Conservation (phyloP, 345 rosid species). For the rapeseed (Brassica napus) region Da-Ae NC_063435.1:6831501-6832000, state of each 20-base stretch:
- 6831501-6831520: constrained; percentile 81
- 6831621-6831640: too few species aligned
- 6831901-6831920: neutral
- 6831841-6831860: constrained; percentile 83
- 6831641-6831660: too few species aligned
- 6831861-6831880: constrained; percentile 45
- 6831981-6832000: constrained; percentile 32
- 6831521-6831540: constrained; percentile 64
- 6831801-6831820: constrained; percentile 96
- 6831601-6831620: too few species aligned
- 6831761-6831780: neutral
- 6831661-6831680: too few species aligned
- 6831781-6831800: constrained; percentile 63
- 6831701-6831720: too few species aligned
- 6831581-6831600: too few species aligned
- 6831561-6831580: neutral
- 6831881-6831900: neutral
- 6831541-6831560: constrained; percentile 61
- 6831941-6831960: constrained; percentile 63
- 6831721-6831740: neutral
- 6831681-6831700: too few species aligned
- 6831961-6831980: constrained; percentile 54
- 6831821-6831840: constrained; percentile 73
- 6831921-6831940: constrained; percentile 19
- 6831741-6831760: neutral